These are phyloP conservation scores for Sporothrix brasiliensis DNA, from an alignment of 2,329 filamentous ascomycete species.

Conservation along the genomic window DNA sequence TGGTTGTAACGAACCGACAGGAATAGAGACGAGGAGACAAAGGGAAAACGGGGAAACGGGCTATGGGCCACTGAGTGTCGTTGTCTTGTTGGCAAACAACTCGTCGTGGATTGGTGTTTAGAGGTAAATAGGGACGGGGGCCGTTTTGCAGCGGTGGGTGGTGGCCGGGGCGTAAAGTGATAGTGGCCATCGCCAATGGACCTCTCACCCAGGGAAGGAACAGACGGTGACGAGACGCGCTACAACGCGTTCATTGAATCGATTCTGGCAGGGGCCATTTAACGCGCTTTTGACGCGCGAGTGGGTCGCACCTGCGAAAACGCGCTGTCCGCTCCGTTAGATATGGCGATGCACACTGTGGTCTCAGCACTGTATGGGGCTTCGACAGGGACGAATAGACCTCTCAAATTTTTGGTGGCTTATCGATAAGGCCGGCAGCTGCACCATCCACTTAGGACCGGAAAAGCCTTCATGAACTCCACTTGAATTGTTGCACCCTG, in stretches of 20 bases:
- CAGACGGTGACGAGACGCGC: conserved; percentile 25
- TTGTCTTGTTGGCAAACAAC: conserved; percentile 22
- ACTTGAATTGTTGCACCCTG: conserved; percentile 10
- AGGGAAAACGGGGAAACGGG: neutral
- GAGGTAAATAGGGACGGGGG: neutral
- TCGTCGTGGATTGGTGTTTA: neutral
- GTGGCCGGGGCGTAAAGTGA: conserved; percentile 8
- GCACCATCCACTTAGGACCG: neutral
- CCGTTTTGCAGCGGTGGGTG: neutral
- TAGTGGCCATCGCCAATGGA: conserved; percentile 1
- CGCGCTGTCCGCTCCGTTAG: neutral
- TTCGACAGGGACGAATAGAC: neutral
- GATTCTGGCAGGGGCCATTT: conserved; percentile 20
- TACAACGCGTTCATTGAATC: conserved; percentile 22
- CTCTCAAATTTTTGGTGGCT: conserved; percentile 1
- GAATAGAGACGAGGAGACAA: neutral
- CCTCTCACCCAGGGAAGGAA: neutral
- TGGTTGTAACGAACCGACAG: neutral
- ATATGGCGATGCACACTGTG: neutral
- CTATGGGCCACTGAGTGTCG: neutral
- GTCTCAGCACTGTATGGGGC: conserved; percentile 4
- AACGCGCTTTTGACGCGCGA: conserved; percentile 29
- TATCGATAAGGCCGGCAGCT: conserved; percentile 26
- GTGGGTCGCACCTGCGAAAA: conserved; percentile 26
- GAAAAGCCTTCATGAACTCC: conserved; percentile 14